phyloP scores from a whole-genome alignment of 306 rosid genomes.

The Geum urbanum region DNA sequence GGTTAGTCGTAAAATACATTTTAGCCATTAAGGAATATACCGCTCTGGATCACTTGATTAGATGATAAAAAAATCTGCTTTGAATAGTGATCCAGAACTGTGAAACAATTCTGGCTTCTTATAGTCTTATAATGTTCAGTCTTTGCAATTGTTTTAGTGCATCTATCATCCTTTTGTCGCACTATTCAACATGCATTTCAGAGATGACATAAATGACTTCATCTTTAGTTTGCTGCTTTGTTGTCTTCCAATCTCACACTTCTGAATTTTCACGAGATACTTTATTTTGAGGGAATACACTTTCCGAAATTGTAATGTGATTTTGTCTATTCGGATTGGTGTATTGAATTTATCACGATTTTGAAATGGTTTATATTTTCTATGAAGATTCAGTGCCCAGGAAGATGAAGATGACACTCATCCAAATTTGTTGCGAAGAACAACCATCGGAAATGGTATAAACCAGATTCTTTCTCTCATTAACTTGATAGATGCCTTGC shows the following conservation, averaged over 20 bases:
- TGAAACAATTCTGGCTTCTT: not conserved
- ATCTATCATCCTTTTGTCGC: not conserved
- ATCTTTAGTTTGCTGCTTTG: not conserved
- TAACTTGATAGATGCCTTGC: constrained; percentile 16
- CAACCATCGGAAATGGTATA: constrained; percentile 91
- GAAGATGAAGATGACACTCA: constrained; percentile 91
- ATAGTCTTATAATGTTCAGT: not conserved
- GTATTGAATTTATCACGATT: not conserved
- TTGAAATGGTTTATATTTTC: not conserved
- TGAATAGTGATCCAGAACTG: not conserved
- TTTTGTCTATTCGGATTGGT: not conserved
- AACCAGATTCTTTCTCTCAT: constrained; percentile 27
- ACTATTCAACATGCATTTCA: not conserved
- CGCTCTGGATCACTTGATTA: no score
- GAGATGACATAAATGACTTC: not conserved
- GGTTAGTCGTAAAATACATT: not conserved
- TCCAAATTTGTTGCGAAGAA: constrained; percentile 71
- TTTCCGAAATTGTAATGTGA: not conserved
- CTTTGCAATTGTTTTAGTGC: not conserved
- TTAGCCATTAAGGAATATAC: not conserved
- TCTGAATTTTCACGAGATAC: not conserved
- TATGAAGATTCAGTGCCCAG: constrained; percentile 79
- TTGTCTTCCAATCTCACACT: not conserved
- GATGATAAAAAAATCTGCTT: not conserved
- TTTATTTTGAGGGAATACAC: not conserved